These are phyloP conservation scores for Galerina marginata DNA, from an alignment of 768 basidiomycete genomes.

Conservation along the genomic window DNA sequence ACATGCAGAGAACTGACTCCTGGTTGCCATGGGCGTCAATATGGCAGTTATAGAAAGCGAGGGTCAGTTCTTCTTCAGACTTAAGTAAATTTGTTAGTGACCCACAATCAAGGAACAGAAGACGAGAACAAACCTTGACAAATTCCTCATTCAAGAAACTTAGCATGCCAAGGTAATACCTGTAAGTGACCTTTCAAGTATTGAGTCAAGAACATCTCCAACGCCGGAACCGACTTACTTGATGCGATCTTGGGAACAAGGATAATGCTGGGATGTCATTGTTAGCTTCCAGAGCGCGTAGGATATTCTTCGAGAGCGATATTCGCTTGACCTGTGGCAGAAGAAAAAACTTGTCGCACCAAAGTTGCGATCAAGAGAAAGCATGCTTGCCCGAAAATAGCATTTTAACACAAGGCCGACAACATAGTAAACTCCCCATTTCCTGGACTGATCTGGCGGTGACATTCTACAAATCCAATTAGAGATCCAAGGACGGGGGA, in stretches of 20 bases:
- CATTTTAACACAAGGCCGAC: slow-evolving; percentile 91
- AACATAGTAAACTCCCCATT: slow-evolving; percentile 93
- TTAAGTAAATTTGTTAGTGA: slow-evolving; percentile 30
- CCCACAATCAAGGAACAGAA: background rate
- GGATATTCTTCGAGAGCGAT: slow-evolving; percentile 88
- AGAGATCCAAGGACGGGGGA: background rate
- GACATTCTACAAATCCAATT: slow-evolving; percentile 52
- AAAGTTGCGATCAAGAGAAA: slow-evolving; percentile 5
- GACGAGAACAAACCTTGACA: slow-evolving; percentile 58
- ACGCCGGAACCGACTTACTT: slow-evolving; percentile 51
- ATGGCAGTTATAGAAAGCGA: slow-evolving; percentile 88
- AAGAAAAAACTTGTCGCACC: background rate
- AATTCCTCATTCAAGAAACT: slow-evolving; percentile 94
- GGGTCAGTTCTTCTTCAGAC: slow-evolving; percentile 87
- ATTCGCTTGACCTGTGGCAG: slow-evolving; percentile 80
- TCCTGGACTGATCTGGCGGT: slow-evolving; percentile 74
- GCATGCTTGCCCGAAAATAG: slow-evolving; percentile 82
- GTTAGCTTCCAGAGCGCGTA: slow-evolving; percentile 86
- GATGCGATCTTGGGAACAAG: slow-evolving; percentile 83
- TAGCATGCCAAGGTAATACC: slow-evolving; percentile 95
- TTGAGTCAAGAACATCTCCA: slow-evolving; percentile 16
- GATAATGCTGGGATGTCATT: slow-evolving; percentile 81
- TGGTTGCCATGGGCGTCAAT: slow-evolving; percentile 72
- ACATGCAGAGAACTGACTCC: slow-evolving; percentile 60
- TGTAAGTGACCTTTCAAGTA: slow-evolving; percentile 78